Evolutionary conservation across 1,284 basidiomycete genomes (phyloP).

Genomic region (Waitea zeae): DNA sequence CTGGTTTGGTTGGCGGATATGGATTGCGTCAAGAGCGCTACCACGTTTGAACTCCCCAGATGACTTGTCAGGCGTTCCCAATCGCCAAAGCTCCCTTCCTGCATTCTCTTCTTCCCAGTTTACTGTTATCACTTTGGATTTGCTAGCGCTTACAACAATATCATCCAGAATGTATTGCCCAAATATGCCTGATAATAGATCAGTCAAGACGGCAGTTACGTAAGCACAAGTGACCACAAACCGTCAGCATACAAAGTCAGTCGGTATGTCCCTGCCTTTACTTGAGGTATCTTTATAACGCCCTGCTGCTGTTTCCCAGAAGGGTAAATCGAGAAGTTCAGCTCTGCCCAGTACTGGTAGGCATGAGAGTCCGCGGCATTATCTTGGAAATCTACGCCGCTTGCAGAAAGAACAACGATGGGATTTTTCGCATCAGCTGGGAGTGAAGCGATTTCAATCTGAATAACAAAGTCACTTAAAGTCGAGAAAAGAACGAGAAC

Average conservation of each 20-base stretch:
- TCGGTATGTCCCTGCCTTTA: constrained; percentile 14
- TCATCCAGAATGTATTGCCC: constrained; percentile 13
- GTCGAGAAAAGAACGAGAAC: too few species aligned
- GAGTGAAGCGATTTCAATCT: constrained; percentile 8
- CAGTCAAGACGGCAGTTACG: neutral
- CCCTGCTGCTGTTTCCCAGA: too few species aligned
- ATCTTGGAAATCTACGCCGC: constrained; percentile 13
- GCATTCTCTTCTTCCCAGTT: constrained; percentile 12
- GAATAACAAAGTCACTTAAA: too few species aligned
- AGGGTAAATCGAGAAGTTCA: too few species aligned
- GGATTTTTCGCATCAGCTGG: constrained; percentile 10
- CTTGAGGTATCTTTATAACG: constrained; percentile 9
- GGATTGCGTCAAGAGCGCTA: too few species aligned
- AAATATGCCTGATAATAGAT: constrained; percentile 10
- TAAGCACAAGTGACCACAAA: constrained; percentile 3
- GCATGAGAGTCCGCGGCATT: constrained; percentile 10
- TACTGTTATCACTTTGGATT: constrained; percentile 7
- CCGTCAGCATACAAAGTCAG: constrained; percentile 12
- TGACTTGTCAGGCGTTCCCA: constrained; percentile 13
- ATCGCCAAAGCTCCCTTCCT: constrained; percentile 13
- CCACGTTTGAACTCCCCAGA: too few species aligned
- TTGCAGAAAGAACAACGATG: constrained; percentile 11
- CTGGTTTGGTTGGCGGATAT: constrained; percentile 11
- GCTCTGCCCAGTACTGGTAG: constrained; percentile 13
- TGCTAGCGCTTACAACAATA: constrained; percentile 9